Base-by-base conservation (phyloP, 495 filamentous ascomycete species). In the Lasiosphaeria ovina region DNA sequence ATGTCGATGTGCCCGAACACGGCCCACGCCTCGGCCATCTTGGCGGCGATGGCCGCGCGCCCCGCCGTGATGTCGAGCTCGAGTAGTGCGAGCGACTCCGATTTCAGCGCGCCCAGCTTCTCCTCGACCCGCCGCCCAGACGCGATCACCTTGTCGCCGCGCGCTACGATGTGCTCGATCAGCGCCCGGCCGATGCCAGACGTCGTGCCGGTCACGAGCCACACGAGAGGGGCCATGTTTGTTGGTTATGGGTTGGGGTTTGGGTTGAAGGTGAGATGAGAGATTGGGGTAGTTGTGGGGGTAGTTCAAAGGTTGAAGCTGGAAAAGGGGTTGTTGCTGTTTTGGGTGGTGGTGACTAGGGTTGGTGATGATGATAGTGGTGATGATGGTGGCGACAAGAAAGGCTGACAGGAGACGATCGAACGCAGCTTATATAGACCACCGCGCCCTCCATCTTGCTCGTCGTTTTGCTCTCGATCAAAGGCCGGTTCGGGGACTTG, bases 91-190 rank as follows among this genome's bases (percentile, higher is more conserved):
- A 74, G 53, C 31, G 59, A 56, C 9, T 59, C 57, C 12, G 60
- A 64, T 6, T 62, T 53, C 36, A 66, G 52, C 14, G 55, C n/a
- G 35, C 57, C 62, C 8, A 75, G 69, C 4, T 60, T 58, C n/a
- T 36, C 42, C 3, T 70, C 66, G 16, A 73, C 68, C 40, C 75
- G 76, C 58, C 67, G 62, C 8, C 69, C 69, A 3, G 60, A 55
- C 33, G 74, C 82, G 49, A 84, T 75, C 11, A 85, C 82, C 12
- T 70, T 67, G 60, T 83, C 74, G 34, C 79, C 79, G 31, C 73
- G 71, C 7, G 57, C 57, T 6, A 85, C 73, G n/a, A 79, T 78
- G 3, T 67, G 53, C 6, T 72, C 63, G 44, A 77, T 69, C 5
- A 84, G 70, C 31, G 62, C 59, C 5, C 59, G 62, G 32, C 64